Percentiles rank a stretch among this genome's conserved stretches.
Conservation (phyloP, 1,284 basidiomycete species). For the Schizophyllum amplum region DNA sequence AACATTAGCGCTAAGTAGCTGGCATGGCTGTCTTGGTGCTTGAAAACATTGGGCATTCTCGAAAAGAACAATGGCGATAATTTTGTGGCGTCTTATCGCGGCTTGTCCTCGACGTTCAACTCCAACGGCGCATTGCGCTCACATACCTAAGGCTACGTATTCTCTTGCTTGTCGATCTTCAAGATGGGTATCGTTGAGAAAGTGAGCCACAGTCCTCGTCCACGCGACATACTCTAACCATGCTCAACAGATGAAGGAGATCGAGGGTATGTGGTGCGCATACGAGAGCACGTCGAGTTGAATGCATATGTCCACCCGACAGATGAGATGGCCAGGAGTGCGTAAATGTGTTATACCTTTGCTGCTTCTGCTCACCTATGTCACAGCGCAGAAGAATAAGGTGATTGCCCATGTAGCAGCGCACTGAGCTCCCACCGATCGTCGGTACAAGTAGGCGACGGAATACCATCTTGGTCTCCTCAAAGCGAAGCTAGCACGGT, state of each 20-base stretch:
- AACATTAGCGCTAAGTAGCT: background rate
- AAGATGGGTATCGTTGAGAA: slow-evolving; percentile 89
- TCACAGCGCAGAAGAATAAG: slow-evolving; percentile 85
- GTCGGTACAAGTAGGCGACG: slow-evolving; percentile 51
- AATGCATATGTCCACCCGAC: slow-evolving; percentile 7
- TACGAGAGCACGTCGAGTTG: slow-evolving; percentile 1
- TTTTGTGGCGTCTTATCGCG: no score
- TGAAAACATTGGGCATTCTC: no score
- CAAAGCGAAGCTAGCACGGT: slow-evolving; percentile 88
- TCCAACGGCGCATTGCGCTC: no score
- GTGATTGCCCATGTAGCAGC: slow-evolving; percentile 24
- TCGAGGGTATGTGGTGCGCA: slow-evolving; percentile 62
- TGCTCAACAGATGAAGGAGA: slow-evolving; percentile 73
- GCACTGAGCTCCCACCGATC: background rate
- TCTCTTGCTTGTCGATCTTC: slow-evolving; percentile 7
- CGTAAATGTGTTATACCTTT: slow-evolving; percentile 27
- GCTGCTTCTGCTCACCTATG: slow-evolving; percentile 10
- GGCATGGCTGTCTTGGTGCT: background rate
- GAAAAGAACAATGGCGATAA: no score
- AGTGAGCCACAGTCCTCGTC: slow-evolving; percentile 28
- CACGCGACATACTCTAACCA: slow-evolving; percentile 2
- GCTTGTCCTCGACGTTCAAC: no score
- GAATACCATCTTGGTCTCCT: slow-evolving; percentile 87
- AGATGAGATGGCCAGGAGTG: slow-evolving; percentile 95
- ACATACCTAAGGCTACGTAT: background rate